Percentiles rank a stretch among this genome's conserved stretches.
Conservation (phyloP, 2,329 filamentous ascomycete genomes). For the Cercospora brassicicola region DNA sequence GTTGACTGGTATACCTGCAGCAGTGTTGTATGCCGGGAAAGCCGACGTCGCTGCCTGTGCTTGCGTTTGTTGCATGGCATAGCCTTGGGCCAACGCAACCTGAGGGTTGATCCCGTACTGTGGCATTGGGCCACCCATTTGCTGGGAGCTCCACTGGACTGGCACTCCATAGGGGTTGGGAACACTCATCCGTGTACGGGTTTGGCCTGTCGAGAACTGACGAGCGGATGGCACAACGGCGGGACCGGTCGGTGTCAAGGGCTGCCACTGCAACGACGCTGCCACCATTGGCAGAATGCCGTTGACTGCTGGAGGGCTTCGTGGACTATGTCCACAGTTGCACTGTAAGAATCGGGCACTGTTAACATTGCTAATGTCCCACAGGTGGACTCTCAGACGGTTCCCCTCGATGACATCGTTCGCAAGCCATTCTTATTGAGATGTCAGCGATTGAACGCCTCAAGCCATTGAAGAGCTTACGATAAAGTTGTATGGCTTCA, state of each 20-base stretch:
- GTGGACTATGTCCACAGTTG: slow-evolving; percentile 26
- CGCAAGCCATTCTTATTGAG: slow-evolving; percentile 32
- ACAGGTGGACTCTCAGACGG: slow-evolving; percentile 32
- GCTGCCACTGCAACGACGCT: slow-evolving; percentile 27
- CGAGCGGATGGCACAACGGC: neutral
- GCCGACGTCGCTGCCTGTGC: neutral
- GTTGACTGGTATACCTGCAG: slow-evolving; percentile 32
- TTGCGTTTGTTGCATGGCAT: neutral
- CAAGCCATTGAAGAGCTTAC: slow-evolving; percentile 22
- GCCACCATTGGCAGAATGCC: slow-evolving; percentile 22
- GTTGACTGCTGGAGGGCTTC: neutral
- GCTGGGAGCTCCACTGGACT: neutral
- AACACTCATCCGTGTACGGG: neutral
- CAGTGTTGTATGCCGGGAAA: slow-evolving; percentile 23
- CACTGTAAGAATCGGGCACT: slow-evolving; percentile 25
- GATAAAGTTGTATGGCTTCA: slow-evolving; percentile 33
- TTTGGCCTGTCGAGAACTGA: neutral
- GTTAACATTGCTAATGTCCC: slow-evolving; percentile 28
- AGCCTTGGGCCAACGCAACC: neutral
- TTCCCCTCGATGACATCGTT: slow-evolving; percentile 26
- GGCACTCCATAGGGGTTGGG: neutral
- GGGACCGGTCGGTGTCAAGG: slow-evolving; percentile 1
- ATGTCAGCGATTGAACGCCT: slow-evolving; percentile 9
- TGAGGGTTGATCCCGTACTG: neutral
- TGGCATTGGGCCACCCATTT: neutral